Conservation (phyloP, 768 basidiomycete genomes). For the Piloderma croceum region DNA sequence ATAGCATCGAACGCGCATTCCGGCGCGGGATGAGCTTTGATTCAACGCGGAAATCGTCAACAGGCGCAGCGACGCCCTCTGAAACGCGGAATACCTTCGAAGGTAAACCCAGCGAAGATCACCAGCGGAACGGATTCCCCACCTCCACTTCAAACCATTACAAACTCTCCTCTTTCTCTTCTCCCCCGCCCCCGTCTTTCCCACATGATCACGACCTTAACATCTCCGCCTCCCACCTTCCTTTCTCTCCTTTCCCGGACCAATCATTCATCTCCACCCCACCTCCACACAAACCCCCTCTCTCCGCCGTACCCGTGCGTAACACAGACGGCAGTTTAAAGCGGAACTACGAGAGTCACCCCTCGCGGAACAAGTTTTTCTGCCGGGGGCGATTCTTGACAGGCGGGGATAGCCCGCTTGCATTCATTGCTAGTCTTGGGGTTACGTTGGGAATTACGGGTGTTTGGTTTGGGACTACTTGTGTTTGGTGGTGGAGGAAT, state of each 20-base stretch:
- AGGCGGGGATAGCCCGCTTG: conserved; percentile 81
- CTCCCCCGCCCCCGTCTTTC: background rate
- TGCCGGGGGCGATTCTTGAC: conserved; percentile 67
- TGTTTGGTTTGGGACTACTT: conserved; percentile 84
- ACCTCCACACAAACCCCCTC: background rate
- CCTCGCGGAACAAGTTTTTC: conserved; percentile 74
- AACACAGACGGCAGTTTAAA: conserved; percentile 29
- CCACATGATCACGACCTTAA: background rate
- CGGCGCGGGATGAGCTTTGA: conserved; percentile 50
- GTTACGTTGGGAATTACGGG: conserved; percentile 66
- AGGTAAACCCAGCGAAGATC: background rate
- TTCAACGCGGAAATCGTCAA: conserved; percentile 33
- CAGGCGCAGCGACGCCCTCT: conserved; percentile 4
- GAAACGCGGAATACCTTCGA: background rate
- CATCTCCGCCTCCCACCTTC: background rate
- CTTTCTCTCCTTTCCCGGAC: background rate
- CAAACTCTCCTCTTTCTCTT: background rate
- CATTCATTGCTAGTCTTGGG: conserved; percentile 62
- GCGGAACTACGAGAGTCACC: conserved; percentile 61
- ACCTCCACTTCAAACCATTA: background rate
- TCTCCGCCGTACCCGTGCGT: background rate
- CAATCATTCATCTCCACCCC: background rate
- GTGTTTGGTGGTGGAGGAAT: conserved; percentile 84
- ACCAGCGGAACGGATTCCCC: background rate
- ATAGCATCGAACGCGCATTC: conserved; percentile 53